Percentiles rank a stretch among this genome's conserved stretches.
Conservation (phyloP, 202 grass and related monocot genomes). For the Sporobolus alterniflorus region DNA sequence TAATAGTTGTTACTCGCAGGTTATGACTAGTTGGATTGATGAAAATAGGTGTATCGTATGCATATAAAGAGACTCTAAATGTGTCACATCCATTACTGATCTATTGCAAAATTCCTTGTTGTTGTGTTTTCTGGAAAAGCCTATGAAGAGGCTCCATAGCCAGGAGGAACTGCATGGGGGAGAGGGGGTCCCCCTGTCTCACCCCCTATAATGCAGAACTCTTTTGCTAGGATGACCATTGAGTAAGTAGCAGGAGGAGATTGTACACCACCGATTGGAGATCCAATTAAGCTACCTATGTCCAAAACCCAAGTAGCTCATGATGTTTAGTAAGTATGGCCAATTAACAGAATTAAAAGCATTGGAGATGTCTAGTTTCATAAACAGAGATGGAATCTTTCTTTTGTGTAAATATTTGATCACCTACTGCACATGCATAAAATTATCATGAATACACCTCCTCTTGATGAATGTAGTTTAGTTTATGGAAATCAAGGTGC, state of each 20-base stretch:
- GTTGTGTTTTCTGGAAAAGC: too few species aligned
- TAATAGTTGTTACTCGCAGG: too few species aligned
- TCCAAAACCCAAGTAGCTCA: not conserved
- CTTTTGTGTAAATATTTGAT: accelerated
- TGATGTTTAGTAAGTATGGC: not conserved
- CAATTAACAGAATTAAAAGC: not conserved
- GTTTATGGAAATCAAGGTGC: not conserved
- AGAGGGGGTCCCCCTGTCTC: not conserved
- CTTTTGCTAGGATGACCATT: not conserved
- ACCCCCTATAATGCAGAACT: not conserved
- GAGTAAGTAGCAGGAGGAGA: not conserved
- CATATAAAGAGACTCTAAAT: not conserved
- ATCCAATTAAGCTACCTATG: not conserved
- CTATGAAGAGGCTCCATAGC: not conserved
- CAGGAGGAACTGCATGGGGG: not conserved
- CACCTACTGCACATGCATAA: not conserved
- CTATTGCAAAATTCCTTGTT: too few species aligned
- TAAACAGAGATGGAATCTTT: not conserved
- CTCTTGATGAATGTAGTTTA: not conserved
- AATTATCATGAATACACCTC: not conserved
- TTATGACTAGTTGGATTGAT: too few species aligned
- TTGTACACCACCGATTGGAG: accelerated
- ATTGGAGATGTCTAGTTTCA: not conserved
- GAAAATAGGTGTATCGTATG: not conserved
- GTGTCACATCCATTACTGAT: too few species aligned